Evolutionary conservation across 352 stramenopile genomes (phyloP).

Genomic region (Globisporangium camurandrum): DNA sequence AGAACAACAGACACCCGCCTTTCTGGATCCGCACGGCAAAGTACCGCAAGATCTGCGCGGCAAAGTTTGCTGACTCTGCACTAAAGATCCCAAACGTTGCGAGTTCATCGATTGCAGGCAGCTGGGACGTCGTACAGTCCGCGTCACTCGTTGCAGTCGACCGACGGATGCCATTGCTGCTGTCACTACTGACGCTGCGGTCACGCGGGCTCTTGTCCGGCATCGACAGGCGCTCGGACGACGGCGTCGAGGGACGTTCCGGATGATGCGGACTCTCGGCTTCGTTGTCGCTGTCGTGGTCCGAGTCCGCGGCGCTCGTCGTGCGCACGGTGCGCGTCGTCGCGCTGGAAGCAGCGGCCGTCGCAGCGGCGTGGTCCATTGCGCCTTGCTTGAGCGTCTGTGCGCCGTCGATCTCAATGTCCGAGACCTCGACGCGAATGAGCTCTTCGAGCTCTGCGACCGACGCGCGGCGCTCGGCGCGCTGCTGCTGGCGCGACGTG

Average conservation of each 20-base stretch:
- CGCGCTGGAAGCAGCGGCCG: no score
- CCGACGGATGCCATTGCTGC: conserved; percentile 7
- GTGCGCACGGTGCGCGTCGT: no score
- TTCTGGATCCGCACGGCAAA: conserved; percentile 75
- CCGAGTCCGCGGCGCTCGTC: conserved; percentile 24
- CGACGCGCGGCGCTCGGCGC: conserved; percentile 33
- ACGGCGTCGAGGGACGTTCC: conserved; percentile 2
- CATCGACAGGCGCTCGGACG: conserved; percentile 6
- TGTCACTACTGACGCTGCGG: conserved; percentile 14
- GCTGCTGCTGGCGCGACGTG: conserved; percentile 25
- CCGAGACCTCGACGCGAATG: conserved; percentile 68
- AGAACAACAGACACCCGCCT: conserved; percentile 69
- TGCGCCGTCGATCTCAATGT: conserved; percentile 62
- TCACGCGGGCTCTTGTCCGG: conserved; percentile 7
- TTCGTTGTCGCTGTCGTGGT: conserved; percentile 14
- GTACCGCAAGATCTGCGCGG: conserved; percentile 74
- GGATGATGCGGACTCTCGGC: background rate
- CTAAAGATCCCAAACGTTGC: conserved; percentile 64
- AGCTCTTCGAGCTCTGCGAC: conserved; percentile 67
- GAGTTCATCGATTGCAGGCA: conserved; percentile 33
- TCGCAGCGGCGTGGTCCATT: conserved; percentile 30
- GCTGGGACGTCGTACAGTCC: conserved; percentile 22
- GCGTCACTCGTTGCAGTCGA: conserved; percentile 26
- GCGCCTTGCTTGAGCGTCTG: conserved; percentile 61
- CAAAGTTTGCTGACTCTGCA: conserved; percentile 71